phyloP scores from a whole-genome alignment of 2,329 filamentous ascomycete species.

The Daldinia sp. region DNA sequence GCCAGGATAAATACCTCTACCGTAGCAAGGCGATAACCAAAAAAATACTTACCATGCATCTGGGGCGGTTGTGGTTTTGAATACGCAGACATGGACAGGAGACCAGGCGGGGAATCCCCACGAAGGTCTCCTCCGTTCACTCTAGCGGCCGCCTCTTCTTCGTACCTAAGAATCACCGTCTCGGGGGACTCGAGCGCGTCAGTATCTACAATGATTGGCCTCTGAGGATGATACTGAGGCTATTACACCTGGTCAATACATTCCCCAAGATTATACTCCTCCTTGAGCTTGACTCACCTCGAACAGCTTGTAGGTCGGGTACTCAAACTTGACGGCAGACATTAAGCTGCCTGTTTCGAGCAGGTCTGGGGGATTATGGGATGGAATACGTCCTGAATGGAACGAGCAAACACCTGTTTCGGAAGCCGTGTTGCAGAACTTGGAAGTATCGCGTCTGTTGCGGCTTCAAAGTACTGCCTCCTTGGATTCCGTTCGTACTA shows the following conservation, averaged over 20 bases:
- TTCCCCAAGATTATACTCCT: slow-evolving; percentile 1
- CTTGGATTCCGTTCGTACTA: slow-evolving; percentile 1
- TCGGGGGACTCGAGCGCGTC: slow-evolving; percentile 66
- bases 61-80: slow-evolving; percentile 77
- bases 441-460: slow-evolving; percentile 33
- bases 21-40: background rate
- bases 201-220: slow-evolving; percentile 64
- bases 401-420: slow-evolving; percentile 49
- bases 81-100: slow-evolving; percentile 84
- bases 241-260: slow-evolving; percentile 44
- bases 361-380: slow-evolving; percentile 37
- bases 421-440: slow-evolving; percentile 46
- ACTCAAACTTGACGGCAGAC: slow-evolving; percentile 66
- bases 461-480: slow-evolving; percentile 13
- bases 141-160: slow-evolving; percentile 61
- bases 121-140: slow-evolving; percentile 61
- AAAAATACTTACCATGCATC: slow-evolving; percentile 77
- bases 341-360: slow-evolving; percentile 57
- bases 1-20: no score
- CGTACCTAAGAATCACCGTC: slow-evolving; percentile 64
- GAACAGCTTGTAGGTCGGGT: slow-evolving; percentile 65
- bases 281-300: slow-evolving; percentile 59
- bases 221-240: slow-evolving; percentile 63
- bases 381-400: slow-evolving; percentile 46
- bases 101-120: slow-evolving; percentile 64